Evolutionary conservation across 2,329 filamentous ascomycete genomes (phyloP).

Genomic region (Hawksworthiomyces lignivorus): DNA sequence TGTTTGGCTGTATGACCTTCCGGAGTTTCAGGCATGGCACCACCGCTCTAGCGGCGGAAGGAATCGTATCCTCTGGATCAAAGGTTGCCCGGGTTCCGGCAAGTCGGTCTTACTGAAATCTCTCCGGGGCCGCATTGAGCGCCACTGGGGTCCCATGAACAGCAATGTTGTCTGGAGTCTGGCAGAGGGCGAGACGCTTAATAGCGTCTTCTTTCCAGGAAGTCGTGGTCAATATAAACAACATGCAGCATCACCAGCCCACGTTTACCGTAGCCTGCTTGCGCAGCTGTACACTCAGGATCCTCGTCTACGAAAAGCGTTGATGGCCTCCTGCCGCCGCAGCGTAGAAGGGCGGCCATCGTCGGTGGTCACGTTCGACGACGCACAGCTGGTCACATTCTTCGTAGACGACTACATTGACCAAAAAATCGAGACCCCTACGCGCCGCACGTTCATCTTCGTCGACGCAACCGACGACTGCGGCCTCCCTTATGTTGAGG

Average conservation of each 20-base stretch:
- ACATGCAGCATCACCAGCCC: constrained; percentile 16
- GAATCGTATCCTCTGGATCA: constrained; percentile 25
- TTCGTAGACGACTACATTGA: constrained; percentile 25
- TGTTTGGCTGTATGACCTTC: constrained; percentile 25
- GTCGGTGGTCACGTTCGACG: constrained; percentile 18
- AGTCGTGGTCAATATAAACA: constrained; percentile 10
- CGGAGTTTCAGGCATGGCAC: constrained; percentile 25
- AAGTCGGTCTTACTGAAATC: constrained; percentile 23
- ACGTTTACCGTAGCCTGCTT: constrained; percentile 22
- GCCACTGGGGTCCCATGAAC: constrained; percentile 21
- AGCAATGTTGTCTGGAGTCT: constrained; percentile 20
- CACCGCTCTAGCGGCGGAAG: constrained; percentile 19
- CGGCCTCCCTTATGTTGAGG: constrained; percentile 18
- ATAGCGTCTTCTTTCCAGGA: constrained; percentile 15
- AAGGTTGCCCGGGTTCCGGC: constrained; percentile 23
- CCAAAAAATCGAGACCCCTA: constrained; percentile 18
- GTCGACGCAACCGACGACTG: constrained; percentile 23
- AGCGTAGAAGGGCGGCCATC: not conserved
- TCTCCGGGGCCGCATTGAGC: constrained; percentile 19
- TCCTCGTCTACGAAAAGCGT: constrained; percentile 19
- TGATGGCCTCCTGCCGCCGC: constrained; percentile 10
- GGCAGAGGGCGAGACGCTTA: constrained; percentile 18
- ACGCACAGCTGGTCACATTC: constrained; percentile 22
- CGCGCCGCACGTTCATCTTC: constrained; percentile 24
- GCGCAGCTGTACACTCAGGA: constrained; percentile 24